phyloP scores from a whole-genome alignment of 2,329 filamentous ascomycete species.

The Colletotrichum salicis region DNA sequence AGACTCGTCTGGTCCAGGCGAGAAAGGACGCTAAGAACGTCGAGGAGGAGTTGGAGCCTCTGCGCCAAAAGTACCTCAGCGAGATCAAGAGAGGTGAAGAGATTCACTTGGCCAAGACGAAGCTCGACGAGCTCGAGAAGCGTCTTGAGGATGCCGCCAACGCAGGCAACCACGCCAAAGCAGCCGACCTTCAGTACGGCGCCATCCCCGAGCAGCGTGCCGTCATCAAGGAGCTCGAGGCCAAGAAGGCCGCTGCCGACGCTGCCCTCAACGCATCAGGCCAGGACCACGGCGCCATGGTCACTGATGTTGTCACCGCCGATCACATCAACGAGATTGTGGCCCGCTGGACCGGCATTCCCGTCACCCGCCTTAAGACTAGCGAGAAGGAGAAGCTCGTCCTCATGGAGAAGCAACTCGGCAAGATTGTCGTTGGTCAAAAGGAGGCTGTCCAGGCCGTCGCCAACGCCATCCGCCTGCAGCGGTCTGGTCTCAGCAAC shows the following conservation, averaged over 20 bases:
- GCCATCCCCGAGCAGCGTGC: slow-evolving; percentile 92
- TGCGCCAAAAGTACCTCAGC: slow-evolving; percentile 94
- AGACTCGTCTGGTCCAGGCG: slow-evolving; percentile 82
- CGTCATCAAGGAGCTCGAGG: slow-evolving; percentile 83
- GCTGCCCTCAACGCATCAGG: slow-evolving; percentile 68
- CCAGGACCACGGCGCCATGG: slow-evolving; percentile 74
- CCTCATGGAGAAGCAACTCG: slow-evolving; percentile 90
- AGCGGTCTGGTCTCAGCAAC: slow-evolving; percentile 93
- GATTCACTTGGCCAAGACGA: slow-evolving; percentile 94
- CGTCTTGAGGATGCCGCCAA: slow-evolving; percentile 95
- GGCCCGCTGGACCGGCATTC: slow-evolving; percentile 96
- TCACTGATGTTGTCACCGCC: slow-evolving; percentile 93
- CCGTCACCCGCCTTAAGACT: slow-evolving; percentile 91
- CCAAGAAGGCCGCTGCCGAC: slow-evolving; percentile 82
- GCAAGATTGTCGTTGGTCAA: slow-evolving; percentile 90
- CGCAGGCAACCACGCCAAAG: slow-evolving; percentile 83
- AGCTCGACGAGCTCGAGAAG: slow-evolving; percentile 89
- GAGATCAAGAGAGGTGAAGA: slow-evolving; percentile 92
- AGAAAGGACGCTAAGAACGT: slow-evolving; percentile 94
- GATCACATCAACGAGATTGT: slow-evolving; percentile 99
- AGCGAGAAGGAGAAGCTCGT: slow-evolving; percentile 99
- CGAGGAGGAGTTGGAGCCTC: slow-evolving; percentile 88
- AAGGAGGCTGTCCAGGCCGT: slow-evolving; percentile 93
- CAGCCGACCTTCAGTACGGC: slow-evolving; percentile 95
- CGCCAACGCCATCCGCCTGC: slow-evolving; percentile 93